phyloP scores from a whole-genome alignment of 768 basidiomycete genomes.

The Hydnomerulius pinastri region DNA sequence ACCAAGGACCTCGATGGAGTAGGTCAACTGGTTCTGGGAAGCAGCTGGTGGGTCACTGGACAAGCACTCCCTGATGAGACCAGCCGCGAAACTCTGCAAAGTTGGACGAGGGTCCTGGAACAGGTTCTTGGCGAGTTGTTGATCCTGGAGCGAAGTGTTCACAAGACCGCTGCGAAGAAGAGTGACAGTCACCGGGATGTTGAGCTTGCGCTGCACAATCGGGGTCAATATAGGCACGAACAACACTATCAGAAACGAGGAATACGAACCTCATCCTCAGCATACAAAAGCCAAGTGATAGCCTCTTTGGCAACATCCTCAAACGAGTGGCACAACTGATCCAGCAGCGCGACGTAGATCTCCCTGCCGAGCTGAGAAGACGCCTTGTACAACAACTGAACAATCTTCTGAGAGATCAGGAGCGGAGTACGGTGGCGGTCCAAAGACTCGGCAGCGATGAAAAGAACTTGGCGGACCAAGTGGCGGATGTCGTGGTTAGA shows the following conservation, averaged over 20 bases:
- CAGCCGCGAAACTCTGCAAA: slow-evolving; percentile 79
- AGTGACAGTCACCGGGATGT: slow-evolving; percentile 90
- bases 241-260: neutral
- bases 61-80: slow-evolving; percentile 84
- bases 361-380: slow-evolving; percentile 84
- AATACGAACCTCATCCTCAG: slow-evolving; percentile 85
- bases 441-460: slow-evolving; percentile 74
- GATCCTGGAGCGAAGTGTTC: slow-evolving; percentile 76
- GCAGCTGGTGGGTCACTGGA: slow-evolving; percentile 80
- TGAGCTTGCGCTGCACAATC: slow-evolving; percentile 81
- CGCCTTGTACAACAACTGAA: slow-evolving; percentile 92
- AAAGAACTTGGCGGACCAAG: slow-evolving; percentile 80
- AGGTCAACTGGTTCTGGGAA: slow-evolving; percentile 75
- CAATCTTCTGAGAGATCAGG: slow-evolving; percentile 94
- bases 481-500: slow-evolving; percentile 85
- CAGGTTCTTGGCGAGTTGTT: slow-evolving; percentile 85
- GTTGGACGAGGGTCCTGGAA: slow-evolving; percentile 75
- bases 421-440: slow-evolving; percentile 87
- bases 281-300: slow-evolving; percentile 92
- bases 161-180: slow-evolving; percentile 85
- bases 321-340: slow-evolving; percentile 85
- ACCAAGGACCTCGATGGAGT: slow-evolving; percentile 77
- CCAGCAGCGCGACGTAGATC: slow-evolving; percentile 87
- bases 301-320: slow-evolving; percentile 96
- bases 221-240: slow-evolving; percentile 7